Base-by-base conservation (phyloP, 441 rosid genomes). In the Jatropha podagrica region DNA sequence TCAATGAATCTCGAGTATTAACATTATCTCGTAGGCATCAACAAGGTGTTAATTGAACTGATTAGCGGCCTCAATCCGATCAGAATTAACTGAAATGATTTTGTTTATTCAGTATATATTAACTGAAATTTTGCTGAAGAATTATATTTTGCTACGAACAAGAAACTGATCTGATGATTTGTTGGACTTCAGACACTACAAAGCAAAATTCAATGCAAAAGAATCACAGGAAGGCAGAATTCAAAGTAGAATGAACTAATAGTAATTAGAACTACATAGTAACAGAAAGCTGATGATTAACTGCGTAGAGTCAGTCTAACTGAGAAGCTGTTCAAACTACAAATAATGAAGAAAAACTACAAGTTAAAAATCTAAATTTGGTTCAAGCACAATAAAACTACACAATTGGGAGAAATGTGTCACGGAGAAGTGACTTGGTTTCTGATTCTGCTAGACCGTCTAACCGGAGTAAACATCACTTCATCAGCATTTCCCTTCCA, bases 361-460 rank as follows among this genome's bases (percentile, higher is more conserved):
- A 8, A 62, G 66, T 62, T 42, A 37, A 17, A 14, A 32, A 37
- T 51, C 65, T 61, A 61, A 61, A 3, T 10, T 4, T 14, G 38
- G 42, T 62, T 32, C 42, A 32, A 62, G 14, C 40, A 60, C 14
- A 60, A 10, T 2, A 59, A 51, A 17, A 52, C 61, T 56, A n/a
- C 10, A 56, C 27, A 56, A 52, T 52, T 52, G 18, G 4, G 56
- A 3, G 20, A 55, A 55, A 55, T 26, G 40, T 49, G 82, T 88
- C 89, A 86, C 38, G 91, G 79, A 78, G 95, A 84, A 77, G 85
- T 77, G 84, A 88, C 86, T 68, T 82, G 85, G 71, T 77, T 87
- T 79, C 86, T 82, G 78, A 95, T 84, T 84, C 96, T 88, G 89
- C 91, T 92, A 4, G 99, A 95, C 38, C 99, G 91, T 80, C 97